phyloP scores from a whole-genome alignment of 2,329 filamentous ascomycete species.

The Immersiporthe knoxdaviesiana region DNA sequence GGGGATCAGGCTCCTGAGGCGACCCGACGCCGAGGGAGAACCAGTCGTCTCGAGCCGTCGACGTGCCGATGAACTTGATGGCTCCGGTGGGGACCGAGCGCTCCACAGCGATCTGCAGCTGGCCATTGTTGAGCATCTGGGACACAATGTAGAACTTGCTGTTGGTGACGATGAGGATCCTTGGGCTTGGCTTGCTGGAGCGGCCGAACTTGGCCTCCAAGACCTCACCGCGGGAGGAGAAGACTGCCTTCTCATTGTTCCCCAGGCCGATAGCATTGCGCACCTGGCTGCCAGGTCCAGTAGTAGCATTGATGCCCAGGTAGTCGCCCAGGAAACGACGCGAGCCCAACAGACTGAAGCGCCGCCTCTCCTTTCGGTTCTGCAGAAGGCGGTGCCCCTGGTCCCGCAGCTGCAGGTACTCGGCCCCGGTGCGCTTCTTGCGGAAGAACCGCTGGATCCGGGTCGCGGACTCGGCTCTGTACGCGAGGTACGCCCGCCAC shows the following conservation, averaged over 20 bases:
- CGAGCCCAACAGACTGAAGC: conserved; percentile 89
- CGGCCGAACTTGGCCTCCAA: conserved; percentile 94
- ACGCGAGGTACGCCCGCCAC: conserved; percentile 94
- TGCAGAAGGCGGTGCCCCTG: conserved; percentile 81
- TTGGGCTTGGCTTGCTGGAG: conserved; percentile 89
- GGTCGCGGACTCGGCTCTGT: conserved; percentile 88
- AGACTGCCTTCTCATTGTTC: conserved; percentile 75
- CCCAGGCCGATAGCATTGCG: conserved; percentile 73
- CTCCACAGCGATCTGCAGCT: conserved; percentile 80
- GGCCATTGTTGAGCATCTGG: conserved; percentile 79
- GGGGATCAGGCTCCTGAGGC: conserved; percentile 87
- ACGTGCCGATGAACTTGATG: conserved; percentile 85
- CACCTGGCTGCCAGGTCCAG: conserved; percentile 80
- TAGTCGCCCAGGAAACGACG: conserved; percentile 95
- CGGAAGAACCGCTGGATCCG: conserved; percentile 96
- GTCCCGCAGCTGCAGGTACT: conserved; percentile 86
- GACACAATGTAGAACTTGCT: conserved; percentile 88
- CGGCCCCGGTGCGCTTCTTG: conserved; percentile 86
- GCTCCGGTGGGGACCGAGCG: conserved; percentile 80
- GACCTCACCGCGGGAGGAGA: conserved; percentile 89
- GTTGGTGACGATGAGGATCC: conserved; percentile 81
- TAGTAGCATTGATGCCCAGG: conserved; percentile 79
- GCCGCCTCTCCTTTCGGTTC: conserved; percentile 85
- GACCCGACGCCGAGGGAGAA: conserved; percentile 92
- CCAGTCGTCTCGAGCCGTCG: conserved; percentile 90